Evolutionary conservation across 2,329 filamentous ascomycete genomes (phyloP).

Genomic region (Colletotrichum neosansevieriae): DNA sequence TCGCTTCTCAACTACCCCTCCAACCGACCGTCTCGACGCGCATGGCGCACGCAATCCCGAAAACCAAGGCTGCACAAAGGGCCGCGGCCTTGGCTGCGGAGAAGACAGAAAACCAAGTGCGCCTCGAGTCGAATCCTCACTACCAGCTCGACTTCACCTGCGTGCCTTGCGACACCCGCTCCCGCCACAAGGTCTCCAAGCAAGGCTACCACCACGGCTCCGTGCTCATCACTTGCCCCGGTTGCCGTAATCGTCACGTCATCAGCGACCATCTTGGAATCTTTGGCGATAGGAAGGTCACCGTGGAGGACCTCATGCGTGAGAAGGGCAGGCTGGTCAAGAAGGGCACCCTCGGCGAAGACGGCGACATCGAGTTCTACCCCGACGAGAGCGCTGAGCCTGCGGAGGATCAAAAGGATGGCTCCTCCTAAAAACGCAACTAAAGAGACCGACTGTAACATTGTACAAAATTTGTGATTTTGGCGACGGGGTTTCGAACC

Average conservation of each 20-base stretch:
- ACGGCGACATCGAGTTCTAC: constrained; percentile 95
- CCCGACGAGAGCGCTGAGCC: constrained; percentile 68
- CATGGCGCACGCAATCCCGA: constrained; percentile 46
- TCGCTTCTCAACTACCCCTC: constrained; percentile 4
- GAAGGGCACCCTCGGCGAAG: constrained; percentile 76
- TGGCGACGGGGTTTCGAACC: not conserved
- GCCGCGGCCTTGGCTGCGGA: constrained; percentile 35
- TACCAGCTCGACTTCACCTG: constrained; percentile 96
- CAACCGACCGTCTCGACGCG: constrained; percentile 37
- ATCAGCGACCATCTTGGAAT: constrained; percentile 90
- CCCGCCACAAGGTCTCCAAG: constrained; percentile 88
- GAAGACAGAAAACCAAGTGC: constrained; percentile 28
- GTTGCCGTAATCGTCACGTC: constrained; percentile 87
- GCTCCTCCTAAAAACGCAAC: not conserved
- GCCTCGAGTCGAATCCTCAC: constrained; percentile 66
- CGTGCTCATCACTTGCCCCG: constrained; percentile 88
- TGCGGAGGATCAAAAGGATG: constrained; percentile 16
- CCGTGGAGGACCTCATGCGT: constrained; percentile 81
- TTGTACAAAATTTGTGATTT: constrained; percentile 9
- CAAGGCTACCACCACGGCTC: constrained; percentile 95
- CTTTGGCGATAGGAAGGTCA: constrained; percentile 77
- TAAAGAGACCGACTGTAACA: not conserved
- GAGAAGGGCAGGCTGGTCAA: constrained; percentile 82
- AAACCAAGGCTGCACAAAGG: constrained; percentile 25
- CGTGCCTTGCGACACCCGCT: constrained; percentile 83